Conservation (phyloP, 78 protist species). For the Tieghemostelium lacteum region DNA sequence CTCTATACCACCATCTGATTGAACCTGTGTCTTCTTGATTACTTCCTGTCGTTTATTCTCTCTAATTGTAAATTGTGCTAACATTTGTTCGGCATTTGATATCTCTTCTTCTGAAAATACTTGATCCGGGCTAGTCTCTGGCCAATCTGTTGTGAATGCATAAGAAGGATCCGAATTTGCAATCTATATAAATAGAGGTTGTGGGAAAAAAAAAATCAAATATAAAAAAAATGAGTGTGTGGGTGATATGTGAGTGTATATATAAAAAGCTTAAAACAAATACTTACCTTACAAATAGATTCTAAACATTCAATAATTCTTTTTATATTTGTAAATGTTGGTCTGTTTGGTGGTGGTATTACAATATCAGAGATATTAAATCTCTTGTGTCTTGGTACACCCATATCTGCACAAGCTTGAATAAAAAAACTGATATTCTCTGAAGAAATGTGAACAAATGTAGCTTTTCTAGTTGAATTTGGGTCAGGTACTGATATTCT, state of each 20-base stretch:
- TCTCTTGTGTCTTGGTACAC: slow-evolving; percentile 67
- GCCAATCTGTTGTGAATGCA: slow-evolving; percentile 56
- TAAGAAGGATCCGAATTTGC: slow-evolving; percentile 55
- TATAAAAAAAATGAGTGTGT: background rate
- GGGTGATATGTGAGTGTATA: background rate
- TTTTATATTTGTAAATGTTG: slow-evolving; percentile 34
- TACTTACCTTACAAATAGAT: slow-evolving; percentile 67
- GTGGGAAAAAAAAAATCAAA: background rate
- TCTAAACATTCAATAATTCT: slow-evolving; percentile 70
- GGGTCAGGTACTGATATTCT: slow-evolving; percentile 65
- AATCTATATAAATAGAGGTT: slow-evolving; percentile 11
- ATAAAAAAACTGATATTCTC: slow-evolving; percentile 58
- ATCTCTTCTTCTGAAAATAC: slow-evolving; percentile 30
- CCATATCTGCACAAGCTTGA: slow-evolving; percentile 71
- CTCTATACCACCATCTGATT: slow-evolving; percentile 16
- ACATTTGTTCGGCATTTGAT: slow-evolving; percentile 24
- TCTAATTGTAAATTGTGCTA: slow-evolving; percentile 66
- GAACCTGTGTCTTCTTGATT: slow-evolving; percentile 42
- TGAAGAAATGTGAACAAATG: slow-evolving; percentile 20
- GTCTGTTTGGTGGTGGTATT: background rate
- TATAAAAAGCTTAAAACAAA: background rate
- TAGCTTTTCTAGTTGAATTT: slow-evolving; percentile 29
- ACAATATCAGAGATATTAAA: slow-evolving; percentile 38
- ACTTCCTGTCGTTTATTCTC: slow-evolving; percentile 76
- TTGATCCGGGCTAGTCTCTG: slow-evolving; percentile 4